phyloP scores from a whole-genome alignment of 2,329 filamentous ascomycete genomes.

The Xylaria sp. region DNA sequence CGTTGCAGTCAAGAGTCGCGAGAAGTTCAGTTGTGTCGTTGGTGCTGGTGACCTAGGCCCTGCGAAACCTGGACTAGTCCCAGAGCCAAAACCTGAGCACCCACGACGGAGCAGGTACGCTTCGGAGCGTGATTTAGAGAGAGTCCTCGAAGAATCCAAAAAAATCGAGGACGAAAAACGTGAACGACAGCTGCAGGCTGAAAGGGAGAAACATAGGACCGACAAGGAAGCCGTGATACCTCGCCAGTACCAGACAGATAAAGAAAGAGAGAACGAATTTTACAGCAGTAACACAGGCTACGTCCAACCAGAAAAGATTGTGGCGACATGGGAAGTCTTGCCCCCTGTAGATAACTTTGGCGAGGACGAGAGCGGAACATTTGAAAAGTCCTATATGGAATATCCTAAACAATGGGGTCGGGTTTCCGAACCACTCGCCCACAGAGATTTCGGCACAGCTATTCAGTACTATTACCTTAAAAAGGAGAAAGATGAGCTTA shows the following conservation, averaged over 20 bases:
- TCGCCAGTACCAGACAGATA: conserved; percentile 71
- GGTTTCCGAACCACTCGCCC: conserved; percentile 73
- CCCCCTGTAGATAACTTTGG: conserved; percentile 80
- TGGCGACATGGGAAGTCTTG: conserved; percentile 76
- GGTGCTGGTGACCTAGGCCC: conserved; percentile 51
- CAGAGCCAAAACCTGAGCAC: conserved; percentile 66
- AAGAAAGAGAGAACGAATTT: conserved; percentile 66
- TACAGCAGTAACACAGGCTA: conserved; percentile 75
- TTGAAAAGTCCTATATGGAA: conserved; percentile 79
- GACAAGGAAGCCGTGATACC: conserved; percentile 80
- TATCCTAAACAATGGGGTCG: conserved; percentile 85
- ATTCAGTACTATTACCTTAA: conserved; percentile 89
- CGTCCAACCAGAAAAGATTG: conserved; percentile 71
- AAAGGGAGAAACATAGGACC: conserved; percentile 76
- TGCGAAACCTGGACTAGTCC: conserved; percentile 51
- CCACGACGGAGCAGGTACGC: conserved; percentile 67
- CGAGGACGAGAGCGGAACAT: conserved; percentile 73
- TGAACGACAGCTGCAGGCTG: conserved; percentile 71
- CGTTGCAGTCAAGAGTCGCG: conserved; percentile 63
- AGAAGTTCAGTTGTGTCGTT: conserved; percentile 60
- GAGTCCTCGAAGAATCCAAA: conserved; percentile 76
- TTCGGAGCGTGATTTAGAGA: conserved; percentile 78
- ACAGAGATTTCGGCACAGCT: conserved; percentile 79
- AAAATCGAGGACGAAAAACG: conserved; percentile 75
- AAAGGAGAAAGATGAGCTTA: conserved; percentile 78